Percentiles rank a stretch among this genome's conserved stretches.
Conservation (phyloP, 2,329 filamentous ascomycete species). For the Microcyclospora tardicrescens region DNA sequence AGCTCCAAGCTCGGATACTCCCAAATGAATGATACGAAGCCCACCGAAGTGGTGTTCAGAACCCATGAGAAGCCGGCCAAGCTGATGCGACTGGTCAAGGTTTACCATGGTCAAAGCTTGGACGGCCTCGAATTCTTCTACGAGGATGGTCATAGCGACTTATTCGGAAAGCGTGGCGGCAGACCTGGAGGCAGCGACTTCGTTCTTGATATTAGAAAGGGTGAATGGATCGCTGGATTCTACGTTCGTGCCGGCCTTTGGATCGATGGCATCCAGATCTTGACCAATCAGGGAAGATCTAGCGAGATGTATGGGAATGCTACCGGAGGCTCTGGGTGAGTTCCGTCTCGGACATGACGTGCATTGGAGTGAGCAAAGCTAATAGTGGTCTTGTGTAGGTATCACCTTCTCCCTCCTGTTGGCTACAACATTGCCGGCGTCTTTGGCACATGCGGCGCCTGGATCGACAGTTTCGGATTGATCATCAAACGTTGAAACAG, state of each 20-base stretch:
- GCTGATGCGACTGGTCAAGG: slow-evolving; percentile 58
- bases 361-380: slow-evolving; percentile 8
- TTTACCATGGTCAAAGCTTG: slow-evolving; percentile 65
- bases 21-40: slow-evolving; percentile 54
- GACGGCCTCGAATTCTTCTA: slow-evolving; percentile 89
- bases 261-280: slow-evolving; percentile 79
- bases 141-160: slow-evolving; percentile 68
- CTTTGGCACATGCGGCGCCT: slow-evolving; percentile 64
- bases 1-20: slow-evolving; percentile 63
- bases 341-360: slow-evolving; percentile 14
- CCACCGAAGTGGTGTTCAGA: slow-evolving; percentile 59
- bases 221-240: slow-evolving; percentile 82
- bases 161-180: slow-evolving; percentile 73
- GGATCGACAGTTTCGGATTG: slow-evolving; percentile 76
- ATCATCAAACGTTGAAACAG: slow-evolving; percentile 54
- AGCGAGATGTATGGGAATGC: slow-evolving; percentile 76
- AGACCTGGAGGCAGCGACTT: slow-evolving; percentile 60
- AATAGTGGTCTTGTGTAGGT: slow-evolving; percentile 37
- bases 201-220: slow-evolving; percentile 67
- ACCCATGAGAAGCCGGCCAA: slow-evolving; percentile 47
- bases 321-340: slow-evolving; percentile 69
- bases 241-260: slow-evolving; percentile 65
- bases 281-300: slow-evolving; percentile 78
- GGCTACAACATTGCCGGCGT: slow-evolving; percentile 84
- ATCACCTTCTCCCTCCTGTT: slow-evolving; percentile 75